A percentile compares a stretch with the other conserved stretches of the same genome.
These are phyloP conservation scores for Neltuma alba DNA, from an alignment of 306 rosid species.

Conservation along the genomic window DNA sequence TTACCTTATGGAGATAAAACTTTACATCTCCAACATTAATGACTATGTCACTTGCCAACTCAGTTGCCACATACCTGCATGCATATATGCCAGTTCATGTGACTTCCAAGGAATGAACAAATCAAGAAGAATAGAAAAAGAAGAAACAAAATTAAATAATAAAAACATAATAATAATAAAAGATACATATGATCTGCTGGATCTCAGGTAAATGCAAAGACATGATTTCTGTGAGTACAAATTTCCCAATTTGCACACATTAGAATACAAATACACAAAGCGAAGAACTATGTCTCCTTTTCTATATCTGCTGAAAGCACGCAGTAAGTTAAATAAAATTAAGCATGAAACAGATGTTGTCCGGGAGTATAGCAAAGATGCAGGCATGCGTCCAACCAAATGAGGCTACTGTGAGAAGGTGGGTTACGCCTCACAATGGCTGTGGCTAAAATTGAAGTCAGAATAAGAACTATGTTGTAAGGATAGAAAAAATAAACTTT, in stretches of 20 bases:
- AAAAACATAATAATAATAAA: background rate
- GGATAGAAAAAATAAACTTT: background rate
- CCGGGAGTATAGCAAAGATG: background rate
- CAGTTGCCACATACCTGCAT: constrained; percentile 76
- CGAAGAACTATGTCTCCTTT: background rate
- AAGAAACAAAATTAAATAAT: background rate
- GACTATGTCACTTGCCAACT: constrained; percentile 72
- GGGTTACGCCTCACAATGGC: background rate
- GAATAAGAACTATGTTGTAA: background rate
- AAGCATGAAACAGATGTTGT: constrained; percentile 1
- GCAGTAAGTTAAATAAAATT: background rate
- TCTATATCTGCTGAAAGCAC: constrained; percentile 12
- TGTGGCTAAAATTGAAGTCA: constrained; percentile 19
- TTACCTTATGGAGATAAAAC: constrained; percentile 94
- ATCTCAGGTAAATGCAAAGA: constrained; percentile 15
- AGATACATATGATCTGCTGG: background rate
- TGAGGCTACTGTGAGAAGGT: background rate
- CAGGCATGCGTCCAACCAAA: background rate
- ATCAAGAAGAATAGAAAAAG: background rate
- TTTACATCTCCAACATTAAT: constrained; percentile 72
- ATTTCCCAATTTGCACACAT: constrained; percentile 15
- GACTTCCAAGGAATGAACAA: constrained; percentile 31
- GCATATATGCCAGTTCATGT: constrained; percentile 28
- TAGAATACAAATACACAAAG: background rate
- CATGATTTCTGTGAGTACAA: background rate